Conservation (phyloP, 1,139 yeast genomes). For the Hansenula sp. region DNA sequence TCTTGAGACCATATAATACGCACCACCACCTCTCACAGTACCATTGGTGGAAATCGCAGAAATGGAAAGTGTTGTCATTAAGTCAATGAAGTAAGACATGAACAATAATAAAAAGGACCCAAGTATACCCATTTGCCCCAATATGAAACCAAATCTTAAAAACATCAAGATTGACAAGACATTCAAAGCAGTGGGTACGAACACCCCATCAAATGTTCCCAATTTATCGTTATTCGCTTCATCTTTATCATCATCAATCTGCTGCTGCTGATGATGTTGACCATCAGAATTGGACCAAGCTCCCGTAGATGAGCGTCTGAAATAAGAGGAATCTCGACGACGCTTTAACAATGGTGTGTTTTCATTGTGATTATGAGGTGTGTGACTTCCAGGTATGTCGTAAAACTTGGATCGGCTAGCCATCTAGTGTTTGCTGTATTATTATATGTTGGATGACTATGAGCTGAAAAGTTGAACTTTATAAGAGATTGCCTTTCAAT, state of each 20-base stretch:
- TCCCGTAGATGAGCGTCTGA: slow-evolving; percentile 10
- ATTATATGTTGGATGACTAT: neutral
- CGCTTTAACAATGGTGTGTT: slow-evolving; percentile 20
- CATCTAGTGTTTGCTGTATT: slow-evolving; percentile 1
- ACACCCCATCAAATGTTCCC: slow-evolving; percentile 75
- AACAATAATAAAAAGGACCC: slow-evolving; percentile 57
- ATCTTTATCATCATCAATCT: slow-evolving; percentile 1
- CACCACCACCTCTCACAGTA: slow-evolving; percentile 81
- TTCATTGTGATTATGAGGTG: slow-evolving; percentile 20
- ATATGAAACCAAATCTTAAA: slow-evolving; percentile 71
- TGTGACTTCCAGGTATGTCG: slow-evolving; percentile 30
- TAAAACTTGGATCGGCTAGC: slow-evolving; percentile 20
- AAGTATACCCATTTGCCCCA: slow-evolving; percentile 73
- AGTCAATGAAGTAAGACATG: slow-evolving; percentile 61
- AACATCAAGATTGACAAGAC: slow-evolving; percentile 81
- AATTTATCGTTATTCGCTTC: slow-evolving; percentile 36
- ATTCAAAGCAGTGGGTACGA: slow-evolving; percentile 71
- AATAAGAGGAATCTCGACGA: slow-evolving; percentile 9
- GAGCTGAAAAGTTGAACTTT: too few relatives aligned
- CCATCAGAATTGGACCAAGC: neutral
- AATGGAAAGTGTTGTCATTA: slow-evolving; percentile 67
- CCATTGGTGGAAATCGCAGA: slow-evolving; percentile 83
- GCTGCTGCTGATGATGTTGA: neutral
- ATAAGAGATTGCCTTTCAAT: too few relatives aligned
- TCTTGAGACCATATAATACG: slow-evolving; percentile 77